Base-by-base conservation (phyloP, 768 basidiomycete genomes). In the Pisolithus microcarpus region DNA sequence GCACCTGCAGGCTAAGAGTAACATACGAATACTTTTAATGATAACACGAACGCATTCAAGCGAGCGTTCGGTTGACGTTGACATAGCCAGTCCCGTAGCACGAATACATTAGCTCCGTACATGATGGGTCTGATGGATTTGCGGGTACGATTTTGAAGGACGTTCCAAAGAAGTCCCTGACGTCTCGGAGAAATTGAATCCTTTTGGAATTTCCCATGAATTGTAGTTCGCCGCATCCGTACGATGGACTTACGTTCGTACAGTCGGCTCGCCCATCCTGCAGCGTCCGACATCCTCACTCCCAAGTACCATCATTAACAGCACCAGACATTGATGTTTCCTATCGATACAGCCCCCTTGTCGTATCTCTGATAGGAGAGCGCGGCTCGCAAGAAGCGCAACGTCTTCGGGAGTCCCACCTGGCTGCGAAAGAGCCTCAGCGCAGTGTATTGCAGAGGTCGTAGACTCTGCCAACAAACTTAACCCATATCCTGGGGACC, bases 241-340 rank as follows among this genome's bases (percentile, higher is more conserved):
- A 30, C 2, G 40, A 24, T 42, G 21, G 21, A 78, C 89, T 67
- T 53, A 89, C 89, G 89, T 90, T 65, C 88, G 78, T 15, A 79
- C 69, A 10, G 89, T 91, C 16, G 91, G 82, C 58, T 87, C 84
- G 4, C 86, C 82, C 81, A 98, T 87, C 51, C 81, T 74, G 70
- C 89, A 91, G 53, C 87, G 81, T 1, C 92, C 91, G 0, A 98
- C 92, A 64, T 99, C 96, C 63, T 98, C 96, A 54, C 91, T 94
- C 8, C 96, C 96, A n/a, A 98, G 73, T 3, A 88, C 85, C 91
- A 99, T 94, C 75, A 91, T 77, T 34, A 95, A 68, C 38, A 95
- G 72, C 4, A 94, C 85, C 8, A 98, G 72, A 43, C 75, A 78
- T 68, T 99, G 96, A 63, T 94, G 92, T 56, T 85, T 82, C 42